Evolutionary conservation across 1,284 basidiomycete species (phyloP).

Genomic region (Xanthoconium separans): DNA sequence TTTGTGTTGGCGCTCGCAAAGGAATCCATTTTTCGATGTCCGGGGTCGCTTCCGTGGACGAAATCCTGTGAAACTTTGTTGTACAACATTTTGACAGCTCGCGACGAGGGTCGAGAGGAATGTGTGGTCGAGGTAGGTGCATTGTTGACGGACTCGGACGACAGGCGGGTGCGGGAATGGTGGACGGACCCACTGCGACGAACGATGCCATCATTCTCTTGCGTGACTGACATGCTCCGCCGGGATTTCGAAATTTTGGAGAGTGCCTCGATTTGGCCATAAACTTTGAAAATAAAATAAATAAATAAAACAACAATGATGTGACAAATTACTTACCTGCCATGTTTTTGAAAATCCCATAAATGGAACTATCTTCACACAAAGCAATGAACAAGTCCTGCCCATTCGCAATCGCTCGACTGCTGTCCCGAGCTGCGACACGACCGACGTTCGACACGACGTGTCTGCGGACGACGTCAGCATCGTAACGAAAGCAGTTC

Average conservation of each 20-base stretch:
- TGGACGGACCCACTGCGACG: constrained; percentile 28
- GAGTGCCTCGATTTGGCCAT: constrained; percentile 72
- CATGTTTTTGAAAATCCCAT: constrained; percentile 83
- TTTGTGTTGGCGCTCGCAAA: constrained; percentile 48
- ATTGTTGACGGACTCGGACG: constrained; percentile 30
- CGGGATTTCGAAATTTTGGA: constrained; percentile 56
- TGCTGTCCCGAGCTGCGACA: constrained; percentile 82
- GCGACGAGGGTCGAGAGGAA: constrained; percentile 51
- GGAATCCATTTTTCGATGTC: constrained; percentile 56
- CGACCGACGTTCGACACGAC: constrained; percentile 79
- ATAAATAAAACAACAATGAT: constrained; percentile 18
- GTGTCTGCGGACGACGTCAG: constrained; percentile 52
- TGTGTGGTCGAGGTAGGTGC: constrained; percentile 24
- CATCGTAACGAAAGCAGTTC: background rate
- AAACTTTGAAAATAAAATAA: constrained; percentile 46
- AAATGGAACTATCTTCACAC: constrained; percentile 85
- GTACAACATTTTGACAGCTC: constrained; percentile 57
- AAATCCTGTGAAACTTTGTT: constrained; percentile 44
- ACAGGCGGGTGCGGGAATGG: constrained; percentile 27
- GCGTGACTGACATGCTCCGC: constrained; percentile 68
- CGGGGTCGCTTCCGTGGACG: constrained; percentile 37
- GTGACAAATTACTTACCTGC: constrained; percentile 51
- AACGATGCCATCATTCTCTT: constrained; percentile 32
- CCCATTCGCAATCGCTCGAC: constrained; percentile 68
- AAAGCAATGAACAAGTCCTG: constrained; percentile 84